Evolutionary conservation across 148 eudicot genomes (phyloP).

Genomic region (Rhododendron kiyosumense): DNA sequence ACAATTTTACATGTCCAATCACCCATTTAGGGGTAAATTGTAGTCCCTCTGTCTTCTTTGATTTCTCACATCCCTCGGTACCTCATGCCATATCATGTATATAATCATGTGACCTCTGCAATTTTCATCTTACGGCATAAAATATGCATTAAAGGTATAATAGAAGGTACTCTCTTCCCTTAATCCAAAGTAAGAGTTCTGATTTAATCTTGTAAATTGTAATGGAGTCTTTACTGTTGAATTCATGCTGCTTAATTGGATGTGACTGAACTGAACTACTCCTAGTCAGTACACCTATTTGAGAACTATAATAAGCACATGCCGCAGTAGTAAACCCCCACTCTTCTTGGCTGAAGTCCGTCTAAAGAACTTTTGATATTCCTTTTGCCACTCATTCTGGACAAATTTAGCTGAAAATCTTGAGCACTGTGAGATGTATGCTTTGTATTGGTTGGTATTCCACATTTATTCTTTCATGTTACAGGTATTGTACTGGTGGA

Average conservation of each 20-base stretch:
- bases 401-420: not conserved
- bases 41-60: not conserved
- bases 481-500: constrained; percentile 98
- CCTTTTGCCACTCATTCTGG: not conserved
- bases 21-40: not conserved
- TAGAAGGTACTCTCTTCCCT: not conserved
- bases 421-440: not conserved
- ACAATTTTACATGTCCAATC: not conserved
- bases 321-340: not conserved
- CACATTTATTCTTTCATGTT: not conserved
- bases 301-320: not conserved
- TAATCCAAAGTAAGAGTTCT: not conserved
- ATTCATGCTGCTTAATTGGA: not conserved
- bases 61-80: not conserved
- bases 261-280: not conserved
- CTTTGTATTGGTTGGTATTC: constrained; percentile 10
- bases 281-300: not conserved
- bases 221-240: not conserved
- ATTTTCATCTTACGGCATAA: not conserved
- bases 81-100: not conserved
- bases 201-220: not conserved
- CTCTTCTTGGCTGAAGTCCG: not conserved
- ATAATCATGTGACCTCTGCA: not conserved
- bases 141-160: not conserved
- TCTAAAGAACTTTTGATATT: not conserved